Evolutionary conservation across 2,329 filamentous ascomycete species (phyloP).

Genomic region (Phyllosticta citribraziliensis): DNA sequence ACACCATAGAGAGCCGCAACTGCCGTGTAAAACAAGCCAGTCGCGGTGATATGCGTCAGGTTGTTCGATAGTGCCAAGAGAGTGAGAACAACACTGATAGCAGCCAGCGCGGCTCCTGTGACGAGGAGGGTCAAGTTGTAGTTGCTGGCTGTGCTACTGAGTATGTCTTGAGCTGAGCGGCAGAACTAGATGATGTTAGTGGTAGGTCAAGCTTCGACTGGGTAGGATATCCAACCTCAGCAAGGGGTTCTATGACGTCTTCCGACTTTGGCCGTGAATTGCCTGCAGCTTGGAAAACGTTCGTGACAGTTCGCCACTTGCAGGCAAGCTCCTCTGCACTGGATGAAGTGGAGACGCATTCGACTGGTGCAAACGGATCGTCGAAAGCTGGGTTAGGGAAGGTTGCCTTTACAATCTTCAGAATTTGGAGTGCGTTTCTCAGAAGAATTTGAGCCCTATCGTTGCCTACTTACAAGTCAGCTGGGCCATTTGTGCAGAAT

Average conservation of each 20-base stretch:
- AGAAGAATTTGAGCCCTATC: conserved; percentile 61
- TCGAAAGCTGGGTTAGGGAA: conserved; percentile 50
- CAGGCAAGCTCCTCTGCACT: conserved; percentile 48
- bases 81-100: conserved; percentile 31
- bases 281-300: background rate
- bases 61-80: conserved; percentile 23
- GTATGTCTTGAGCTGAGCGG: conserved; percentile 56
- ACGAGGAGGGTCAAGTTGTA: conserved; percentile 63
- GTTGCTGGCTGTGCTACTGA: conserved; percentile 87
- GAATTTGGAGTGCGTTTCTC: conserved; percentile 72
- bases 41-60: conserved; percentile 40
- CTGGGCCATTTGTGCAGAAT: background rate
- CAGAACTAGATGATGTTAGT: background rate
- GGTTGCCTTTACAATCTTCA: conserved; percentile 64
- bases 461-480: conserved; percentile 18
- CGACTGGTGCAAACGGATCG: conserved; percentile 12
- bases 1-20: conserved; percentile 49
- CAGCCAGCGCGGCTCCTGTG: conserved; percentile 34
- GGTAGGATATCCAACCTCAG: conserved; percentile 22
- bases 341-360: conserved; percentile 14
- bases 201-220: background rate
- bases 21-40: conserved; percentile 27
- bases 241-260: background rate
- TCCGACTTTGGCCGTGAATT: background rate
- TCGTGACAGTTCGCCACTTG: conserved; percentile 47